Percentiles rank a stretch among this genome's conserved stretches.
Conservation (phyloP, 768 basidiomycete species). For the Pisolithus sp. region DNA sequence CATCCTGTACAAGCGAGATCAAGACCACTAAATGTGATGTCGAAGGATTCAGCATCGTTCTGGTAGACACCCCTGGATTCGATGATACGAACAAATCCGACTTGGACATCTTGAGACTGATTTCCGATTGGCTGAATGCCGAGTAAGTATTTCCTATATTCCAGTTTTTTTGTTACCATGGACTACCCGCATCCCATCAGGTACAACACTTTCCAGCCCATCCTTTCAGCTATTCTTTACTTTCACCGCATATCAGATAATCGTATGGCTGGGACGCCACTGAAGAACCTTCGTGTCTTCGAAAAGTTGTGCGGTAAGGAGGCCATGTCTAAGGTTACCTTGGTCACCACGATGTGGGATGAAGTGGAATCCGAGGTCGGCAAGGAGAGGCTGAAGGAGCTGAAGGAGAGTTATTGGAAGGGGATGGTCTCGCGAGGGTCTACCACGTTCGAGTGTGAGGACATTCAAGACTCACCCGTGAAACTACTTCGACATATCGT, state of each 20-base stretch:
- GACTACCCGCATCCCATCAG: background rate
- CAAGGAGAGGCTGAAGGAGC: too few species aligned
- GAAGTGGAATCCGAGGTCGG: too few species aligned
- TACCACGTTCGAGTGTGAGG: background rate
- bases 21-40: conserved; percentile 1
- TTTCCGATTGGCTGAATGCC: conserved; percentile 23
- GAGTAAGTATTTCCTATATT: background rate
- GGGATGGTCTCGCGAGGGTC: background rate
- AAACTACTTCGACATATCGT: background rate
- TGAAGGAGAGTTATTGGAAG: background rate
- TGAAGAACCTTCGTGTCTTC: conserved; percentile 31
- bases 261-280: conserved; percentile 29
- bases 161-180: background rate
- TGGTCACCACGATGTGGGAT: too few species aligned
- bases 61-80: conserved; percentile 52
- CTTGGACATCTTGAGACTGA: conserved; percentile 37
- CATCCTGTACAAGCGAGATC: too few species aligned
- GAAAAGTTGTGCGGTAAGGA: conserved; percentile 19
- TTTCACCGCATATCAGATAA: conserved; percentile 37
- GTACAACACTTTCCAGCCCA: background rate
- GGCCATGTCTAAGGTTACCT: too few species aligned
- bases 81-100: conserved; percentile 42
- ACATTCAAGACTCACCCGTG: background rate
- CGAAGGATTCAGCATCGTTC: conserved; percentile 26
- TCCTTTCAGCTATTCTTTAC: conserved; percentile 33